These are phyloP conservation scores for Myxozyma geophila DNA, from an alignment of 805 yeast species.

Conservation along the genomic window DNA sequence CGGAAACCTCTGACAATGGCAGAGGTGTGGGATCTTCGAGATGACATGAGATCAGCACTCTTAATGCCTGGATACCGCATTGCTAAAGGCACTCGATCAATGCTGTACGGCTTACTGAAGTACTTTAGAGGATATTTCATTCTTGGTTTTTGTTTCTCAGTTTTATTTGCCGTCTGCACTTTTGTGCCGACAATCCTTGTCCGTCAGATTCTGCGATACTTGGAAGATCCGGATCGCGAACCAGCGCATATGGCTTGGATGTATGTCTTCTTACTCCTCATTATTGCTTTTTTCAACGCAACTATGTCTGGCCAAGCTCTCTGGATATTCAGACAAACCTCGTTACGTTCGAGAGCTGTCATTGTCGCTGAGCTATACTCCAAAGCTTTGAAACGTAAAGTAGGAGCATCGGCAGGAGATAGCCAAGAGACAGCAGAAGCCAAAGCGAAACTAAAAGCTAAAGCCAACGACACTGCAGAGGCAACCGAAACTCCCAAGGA, in stretches of 20 bases:
- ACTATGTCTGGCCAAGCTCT: constrained; percentile 76
- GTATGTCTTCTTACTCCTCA: constrained; percentile 74
- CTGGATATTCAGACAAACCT: constrained; percentile 87
- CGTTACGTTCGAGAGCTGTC: constrained; percentile 86
- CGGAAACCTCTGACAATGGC: constrained; percentile 56
- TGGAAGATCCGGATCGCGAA: constrained; percentile 66
- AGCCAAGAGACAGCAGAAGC: constrained; percentile 26
- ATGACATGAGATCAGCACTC: constrained; percentile 77
- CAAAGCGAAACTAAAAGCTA: constrained; percentile 29
- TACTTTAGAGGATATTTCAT: constrained; percentile 16
- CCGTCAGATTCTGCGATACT: constrained; percentile 78
- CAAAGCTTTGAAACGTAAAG: constrained; percentile 84
- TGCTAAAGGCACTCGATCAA: constrained; percentile 22
- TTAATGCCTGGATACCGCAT: constrained; percentile 53
- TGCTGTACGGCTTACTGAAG: constrained; percentile 27
- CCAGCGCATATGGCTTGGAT: constrained; percentile 85
- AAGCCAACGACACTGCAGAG: constrained; percentile 13
- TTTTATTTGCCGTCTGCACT: constrained; percentile 48
- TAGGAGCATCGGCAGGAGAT: constrained; percentile 21
- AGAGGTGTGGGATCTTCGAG: constrained; percentile 84
- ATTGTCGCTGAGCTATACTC: constrained; percentile 90
- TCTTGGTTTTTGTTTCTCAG: constrained; percentile 27
- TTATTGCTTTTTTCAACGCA: constrained; percentile 63
- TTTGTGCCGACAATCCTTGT: constrained; percentile 82
- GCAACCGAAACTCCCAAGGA: constrained; percentile 11